Conservation (phyloP, 176 grass and related monocot genomes). For the Raddia guianensis region DNA sequence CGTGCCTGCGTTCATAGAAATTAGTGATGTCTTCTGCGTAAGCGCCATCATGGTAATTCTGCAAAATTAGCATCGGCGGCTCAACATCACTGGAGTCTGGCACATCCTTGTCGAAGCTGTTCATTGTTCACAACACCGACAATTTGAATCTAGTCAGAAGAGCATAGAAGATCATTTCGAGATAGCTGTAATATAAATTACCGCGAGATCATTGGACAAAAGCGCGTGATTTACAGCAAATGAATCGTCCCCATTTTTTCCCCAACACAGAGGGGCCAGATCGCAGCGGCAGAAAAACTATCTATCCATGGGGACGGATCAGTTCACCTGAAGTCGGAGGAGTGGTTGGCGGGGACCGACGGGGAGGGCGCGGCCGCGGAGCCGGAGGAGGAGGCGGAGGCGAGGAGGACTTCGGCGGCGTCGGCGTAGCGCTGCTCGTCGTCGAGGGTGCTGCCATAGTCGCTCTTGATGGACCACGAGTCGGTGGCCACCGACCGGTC, state of each 20-base stretch:
- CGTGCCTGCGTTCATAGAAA: slow-evolving; percentile 70
- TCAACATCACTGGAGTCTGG: slow-evolving; percentile 63
- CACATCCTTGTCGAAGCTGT: slow-evolving; percentile 90
- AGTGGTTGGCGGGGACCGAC: slow-evolving; percentile 45
- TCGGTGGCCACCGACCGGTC: slow-evolving; percentile 94
- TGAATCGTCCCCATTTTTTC: not conserved
- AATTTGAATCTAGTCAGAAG: slow-evolving; percentile 1
- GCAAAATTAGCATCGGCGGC: slow-evolving; percentile 60
- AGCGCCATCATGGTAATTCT: slow-evolving; percentile 65
- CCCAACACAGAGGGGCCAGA: slow-evolving; percentile 25
- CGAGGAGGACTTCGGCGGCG: slow-evolving; percentile 66
- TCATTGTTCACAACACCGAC: slow-evolving; percentile 18
- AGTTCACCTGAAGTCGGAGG: slow-evolving; percentile 75
- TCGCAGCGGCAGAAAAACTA: slow-evolving; percentile 6
- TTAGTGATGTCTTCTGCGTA: slow-evolving; percentile 71
- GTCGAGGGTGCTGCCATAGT: slow-evolving; percentile 94
- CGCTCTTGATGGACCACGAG: slow-evolving; percentile 99
- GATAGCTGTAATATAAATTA: slow-evolving; percentile 17
- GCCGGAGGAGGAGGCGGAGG: slow-evolving; percentile 49
- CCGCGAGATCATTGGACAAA: slow-evolving; percentile 13
- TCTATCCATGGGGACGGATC: not conserved
- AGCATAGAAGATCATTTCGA: not conserved
- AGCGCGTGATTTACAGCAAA: not conserved
- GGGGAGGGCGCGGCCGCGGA: slow-evolving; percentile 49
- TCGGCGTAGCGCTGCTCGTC: slow-evolving; percentile 97